Evolutionary conservation across 805 yeast genomes (phyloP).

Genomic region (Wickerhamiella azyma): DNA sequence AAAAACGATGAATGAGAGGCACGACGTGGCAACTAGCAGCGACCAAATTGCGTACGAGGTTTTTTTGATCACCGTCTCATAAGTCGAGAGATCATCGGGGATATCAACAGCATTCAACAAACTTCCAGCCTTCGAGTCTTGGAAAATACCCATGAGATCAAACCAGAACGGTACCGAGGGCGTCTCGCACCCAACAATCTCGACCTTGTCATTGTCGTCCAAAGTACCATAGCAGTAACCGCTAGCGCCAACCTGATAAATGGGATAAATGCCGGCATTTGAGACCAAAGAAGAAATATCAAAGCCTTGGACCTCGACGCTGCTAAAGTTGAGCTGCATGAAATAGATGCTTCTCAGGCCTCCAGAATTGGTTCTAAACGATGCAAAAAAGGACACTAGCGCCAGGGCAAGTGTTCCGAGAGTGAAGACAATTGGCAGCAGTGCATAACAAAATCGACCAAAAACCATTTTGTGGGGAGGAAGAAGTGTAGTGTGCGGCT

Average conservation of each 20-base stretch:
- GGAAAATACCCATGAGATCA: conserved; percentile 34
- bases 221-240: conserved; percentile 44
- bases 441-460: conserved; percentile 2
- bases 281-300: conserved; percentile 4
- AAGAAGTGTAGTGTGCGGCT: too few relatives aligned
- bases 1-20: conserved; percentile 25
- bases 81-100: conserved; percentile 40
- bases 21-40: conserved; percentile 38
- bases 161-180: conserved; percentile 45
- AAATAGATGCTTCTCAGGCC: conserved; percentile 36
- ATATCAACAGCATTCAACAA: conserved; percentile 28
- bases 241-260: conserved; percentile 47
- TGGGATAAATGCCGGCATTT: conserved; percentile 32
- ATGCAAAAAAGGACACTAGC: conserved; percentile 40
- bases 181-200: conserved; percentile 37
- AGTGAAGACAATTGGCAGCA: not conserved
- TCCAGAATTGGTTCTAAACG: conserved; percentile 28
- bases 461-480: too few relatives aligned
- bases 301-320: conserved; percentile 19
- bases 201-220: conserved; percentile 18
- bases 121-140: conserved; percentile 15
- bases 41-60: conserved; percentile 48
- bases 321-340: conserved; percentile 34
- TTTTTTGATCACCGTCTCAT: conserved; percentile 32
- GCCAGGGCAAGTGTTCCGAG: conserved; percentile 32